Base-by-base conservation (phyloP, 2,329 filamentous ascomycete species). In the Coniochaeta prunicola region DNA sequence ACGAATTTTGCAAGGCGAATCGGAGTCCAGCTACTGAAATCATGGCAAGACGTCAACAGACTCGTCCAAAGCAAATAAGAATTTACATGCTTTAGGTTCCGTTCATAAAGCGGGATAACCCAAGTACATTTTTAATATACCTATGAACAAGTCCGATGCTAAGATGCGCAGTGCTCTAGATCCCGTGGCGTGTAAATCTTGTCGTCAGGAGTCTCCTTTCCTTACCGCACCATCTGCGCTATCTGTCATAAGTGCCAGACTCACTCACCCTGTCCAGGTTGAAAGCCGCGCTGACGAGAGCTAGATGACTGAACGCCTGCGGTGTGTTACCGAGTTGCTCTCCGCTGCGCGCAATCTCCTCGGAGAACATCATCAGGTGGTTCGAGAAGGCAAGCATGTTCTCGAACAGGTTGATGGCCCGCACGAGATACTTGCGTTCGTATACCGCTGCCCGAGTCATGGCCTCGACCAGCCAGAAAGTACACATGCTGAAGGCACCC, bases 321-420 rank as follows among this genome's bases (percentile, higher is more conserved):
- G 89, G 89, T 17, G 88, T 91, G 67, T 92, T 92, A 1, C 89
- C 89, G 60, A 92, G 77, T 73, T 92, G 89, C 72, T 92, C 88
- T 12, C 89, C 89, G 57, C 82, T 86, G 57, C 86, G 78, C 5
- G 88, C 82, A 65, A 92, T 91, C 74, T 92, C 89, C 69, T 92
- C 88, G 8, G 86, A 90, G 70, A 91, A 91, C 82, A 92, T 91
- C 65, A 81, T 82, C 58, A 92, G 73, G 69, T 92, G 88, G 69
- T 92, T 92, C 1, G 86, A 84, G 73, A 91, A 92, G 63, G 81
- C 81, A 26, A 92, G 76, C 79, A 91, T 89, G 66, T 90, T 91
- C 72, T 92, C 88, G 65, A 92, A 92, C 45, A 91, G 77, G 64
- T 82, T 87, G 64, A 89, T 79, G 7, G 89, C 83, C 12, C 79